Base-by-base conservation (phyloP, 2,329 filamentous ascomycete genomes). In the Sclerotinia glacialis region DNA sequence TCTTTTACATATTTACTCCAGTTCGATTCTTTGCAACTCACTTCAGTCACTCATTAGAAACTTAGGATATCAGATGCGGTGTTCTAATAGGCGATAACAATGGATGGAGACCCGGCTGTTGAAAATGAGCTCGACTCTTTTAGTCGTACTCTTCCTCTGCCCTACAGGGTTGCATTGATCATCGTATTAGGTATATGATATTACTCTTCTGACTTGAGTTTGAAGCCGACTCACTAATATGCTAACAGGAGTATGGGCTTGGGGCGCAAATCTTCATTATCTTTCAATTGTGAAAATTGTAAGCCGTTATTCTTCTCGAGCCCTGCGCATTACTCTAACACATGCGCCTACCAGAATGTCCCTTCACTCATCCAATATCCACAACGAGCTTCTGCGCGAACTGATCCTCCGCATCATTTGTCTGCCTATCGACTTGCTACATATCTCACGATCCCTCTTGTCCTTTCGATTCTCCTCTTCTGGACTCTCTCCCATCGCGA, bases 181-280 rank as follows among this genome's bases (percentile, higher is more conserved):
- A 81, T 95, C 70, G 89, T 96, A 64, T 81, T 96, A 70, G 94
- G 93, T 96, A 82, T 70, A 83, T 50, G 5, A 37, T 26, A 31
- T 37, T 59, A 5, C 34, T 12, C 23, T 59, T 50, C 54, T 58
- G 56, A 21, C 28, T 56, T 63, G 12, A 8, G 37, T 28, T 34
- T 64, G 60, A 50, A 49, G 65, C 26, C 18, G 31, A 66, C 21
- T 60, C 55, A 60, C 68, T 72, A 58, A 73, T 66, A 55, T 34
- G 26, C 49, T 58, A 67, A 68, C 71, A 96, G 93, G 92, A 72
- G 89, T 96, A 75, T 98, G 94, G 94, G 93, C 92, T 77, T 99
- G 94, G 93, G 93, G 89, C 71, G 79, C 90, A 73, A 98, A 97
- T 80, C 86, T 98, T 50, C 93, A 97, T 77, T 93, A 92, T 79